Conservation (phyloP, 2,329 filamentous ascomycete species). For the Periglandula ipomoeae region DNA sequence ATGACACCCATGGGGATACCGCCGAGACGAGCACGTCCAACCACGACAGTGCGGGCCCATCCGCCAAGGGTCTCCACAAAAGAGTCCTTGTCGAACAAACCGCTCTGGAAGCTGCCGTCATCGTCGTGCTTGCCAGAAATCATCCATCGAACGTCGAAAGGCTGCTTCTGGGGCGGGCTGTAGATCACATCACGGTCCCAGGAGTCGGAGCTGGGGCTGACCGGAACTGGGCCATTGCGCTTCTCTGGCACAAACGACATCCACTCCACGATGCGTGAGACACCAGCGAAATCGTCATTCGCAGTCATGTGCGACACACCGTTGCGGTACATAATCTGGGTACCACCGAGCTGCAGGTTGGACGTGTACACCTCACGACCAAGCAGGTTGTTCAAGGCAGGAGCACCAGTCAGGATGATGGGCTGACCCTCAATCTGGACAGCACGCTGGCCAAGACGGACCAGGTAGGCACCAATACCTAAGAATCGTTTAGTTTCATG, state of each 20-base stretch:
- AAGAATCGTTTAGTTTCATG: background rate
- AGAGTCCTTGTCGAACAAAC: conserved; percentile 93
- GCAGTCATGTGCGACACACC: conserved; percentile 99
- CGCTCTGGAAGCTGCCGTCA: conserved; percentile 61
- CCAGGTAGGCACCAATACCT: conserved; percentile 96
- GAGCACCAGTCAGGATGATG: conserved; percentile 95
- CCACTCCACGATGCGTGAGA: conserved; percentile 97
- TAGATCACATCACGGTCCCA: conserved; percentile 93
- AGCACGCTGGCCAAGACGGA: conserved; percentile 94
- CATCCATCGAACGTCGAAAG: conserved; percentile 90
- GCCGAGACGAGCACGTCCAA: conserved; percentile 90
- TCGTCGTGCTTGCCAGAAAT: conserved; percentile 80
- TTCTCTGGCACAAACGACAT: conserved; percentile 95
- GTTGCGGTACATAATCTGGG: conserved; percentile 99
- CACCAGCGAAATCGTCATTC: conserved; percentile 93
- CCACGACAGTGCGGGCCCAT: conserved; percentile 94
- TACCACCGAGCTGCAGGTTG: conserved; percentile 97
- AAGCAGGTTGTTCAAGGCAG: conserved; percentile 94
- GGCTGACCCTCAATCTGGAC: conserved; percentile 98
- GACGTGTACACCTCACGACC: conserved; percentile 98
- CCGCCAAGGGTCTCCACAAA: conserved; percentile 95
- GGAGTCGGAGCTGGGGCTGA: conserved; percentile 71
- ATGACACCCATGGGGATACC: conserved; percentile 99
- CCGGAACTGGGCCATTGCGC: conserved; percentile 86
- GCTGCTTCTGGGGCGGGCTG: conserved; percentile 70